phyloP scores from a whole-genome alignment of 768 basidiomycete species.

The Mycena albidolilacea region DNA sequence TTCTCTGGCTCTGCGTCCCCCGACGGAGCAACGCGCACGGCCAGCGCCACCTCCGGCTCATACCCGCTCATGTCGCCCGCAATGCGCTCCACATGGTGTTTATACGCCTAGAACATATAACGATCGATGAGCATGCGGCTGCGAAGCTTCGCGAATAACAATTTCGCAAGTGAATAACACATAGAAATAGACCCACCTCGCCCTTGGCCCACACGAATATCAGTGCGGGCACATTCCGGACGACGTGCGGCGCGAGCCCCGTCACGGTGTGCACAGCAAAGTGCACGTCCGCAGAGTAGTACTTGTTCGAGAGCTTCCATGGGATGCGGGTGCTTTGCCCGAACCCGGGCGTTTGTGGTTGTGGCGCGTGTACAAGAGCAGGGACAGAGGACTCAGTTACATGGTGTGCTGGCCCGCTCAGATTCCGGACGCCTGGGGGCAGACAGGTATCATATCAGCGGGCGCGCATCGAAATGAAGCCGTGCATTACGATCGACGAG shows the following conservation, averaged over 20 bases:
- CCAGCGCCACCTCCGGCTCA: conserved; percentile 81
- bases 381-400: conserved; percentile 11
- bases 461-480: conserved; percentile 19
- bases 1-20: conserved; percentile 22
- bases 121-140: conserved; percentile 5
- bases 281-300: conserved; percentile 84
- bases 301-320: conserved; percentile 86
- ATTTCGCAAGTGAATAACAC: no score
- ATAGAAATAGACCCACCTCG: conserved; percentile 63
- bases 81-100: conserved; percentile 67
- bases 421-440: conserved; percentile 28
- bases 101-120: conserved; percentile 63
- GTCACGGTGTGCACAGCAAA: conserved; percentile 69
- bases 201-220: conserved; percentile 80
- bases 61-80: conserved; percentile 62
- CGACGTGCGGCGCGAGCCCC: conserved; percentile 57
- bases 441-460: conserved; percentile 24
- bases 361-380: not conserved
- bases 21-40: conserved; percentile 65
- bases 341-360: conserved; percentile 31
- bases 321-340: conserved; percentile 59
- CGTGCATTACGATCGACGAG: conserved; percentile 50
- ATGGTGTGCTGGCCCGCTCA: conserved; percentile 15
- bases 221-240: conserved; percentile 74
- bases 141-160: conserved; percentile 5